Conservation (phyloP, 2,329 filamentous ascomycete genomes). For the Corynespora cassiicola region DNA sequence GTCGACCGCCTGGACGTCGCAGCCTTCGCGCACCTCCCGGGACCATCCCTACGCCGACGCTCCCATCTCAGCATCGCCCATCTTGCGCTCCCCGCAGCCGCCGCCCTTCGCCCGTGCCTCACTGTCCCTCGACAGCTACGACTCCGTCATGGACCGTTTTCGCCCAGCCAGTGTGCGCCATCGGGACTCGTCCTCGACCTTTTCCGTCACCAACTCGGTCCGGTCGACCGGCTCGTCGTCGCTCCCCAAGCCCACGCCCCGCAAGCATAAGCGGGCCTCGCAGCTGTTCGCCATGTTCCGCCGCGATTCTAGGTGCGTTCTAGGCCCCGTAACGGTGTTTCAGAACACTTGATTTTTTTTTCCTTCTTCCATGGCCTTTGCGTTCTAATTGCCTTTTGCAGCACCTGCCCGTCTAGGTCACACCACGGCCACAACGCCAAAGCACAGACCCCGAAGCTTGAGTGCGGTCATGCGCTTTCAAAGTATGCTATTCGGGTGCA, state of each 20-base stretch:
- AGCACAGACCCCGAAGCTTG: slow-evolving; percentile 30
- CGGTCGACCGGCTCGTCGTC: slow-evolving; percentile 29
- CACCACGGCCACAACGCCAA: slow-evolving; percentile 31
- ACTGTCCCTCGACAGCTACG: slow-evolving; percentile 24
- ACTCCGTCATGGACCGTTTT: slow-evolving; percentile 20
- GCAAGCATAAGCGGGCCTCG: slow-evolving; percentile 34
- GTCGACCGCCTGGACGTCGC: slow-evolving; percentile 41
- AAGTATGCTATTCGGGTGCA: slow-evolving; percentile 33
- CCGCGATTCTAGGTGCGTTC: slow-evolving; percentile 34
- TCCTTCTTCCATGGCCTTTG: too few relatives aligned
- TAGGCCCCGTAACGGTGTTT: neutral
- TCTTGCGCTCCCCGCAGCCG: slow-evolving; percentile 23
- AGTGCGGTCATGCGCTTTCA: slow-evolving; percentile 39
- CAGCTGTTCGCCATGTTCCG: slow-evolving; percentile 41
- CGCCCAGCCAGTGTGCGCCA: slow-evolving; percentile 22
- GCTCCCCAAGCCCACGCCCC: slow-evolving; percentile 17
- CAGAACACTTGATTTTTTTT: slow-evolving; percentile 1
- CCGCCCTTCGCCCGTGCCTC: slow-evolving; percentile 21
- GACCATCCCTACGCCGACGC: slow-evolving; percentile 24
- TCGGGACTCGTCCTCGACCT: slow-evolving; percentile 28
- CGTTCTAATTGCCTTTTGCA: slow-evolving; percentile 24
- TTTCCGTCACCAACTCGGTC: slow-evolving; percentile 26
- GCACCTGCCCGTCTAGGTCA: slow-evolving; percentile 32
- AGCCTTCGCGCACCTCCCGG: slow-evolving; percentile 39
- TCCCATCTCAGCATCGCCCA: slow-evolving; percentile 22